A percentile compares a stretch with the other conserved stretches of the same genome.
Conservation (phyloP, 352 stramenopile species). For the Aphanomyces stellatus region DNA sequence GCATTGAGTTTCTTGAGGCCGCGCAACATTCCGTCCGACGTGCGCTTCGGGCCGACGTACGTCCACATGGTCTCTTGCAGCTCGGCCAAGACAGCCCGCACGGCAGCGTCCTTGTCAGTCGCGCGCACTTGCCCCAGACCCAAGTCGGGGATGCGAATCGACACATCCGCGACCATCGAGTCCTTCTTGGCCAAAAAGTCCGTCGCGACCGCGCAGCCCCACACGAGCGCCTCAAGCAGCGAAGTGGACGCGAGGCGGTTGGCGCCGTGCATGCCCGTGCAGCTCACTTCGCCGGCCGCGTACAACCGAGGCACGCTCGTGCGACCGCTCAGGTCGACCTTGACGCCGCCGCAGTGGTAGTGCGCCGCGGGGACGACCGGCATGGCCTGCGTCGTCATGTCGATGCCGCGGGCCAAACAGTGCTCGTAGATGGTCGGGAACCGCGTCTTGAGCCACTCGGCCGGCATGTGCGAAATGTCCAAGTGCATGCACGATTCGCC, state of each 20-base stretch:
- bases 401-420: constrained; percentile 67
- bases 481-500: constrained; percentile 82
- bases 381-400: constrained; percentile 87
- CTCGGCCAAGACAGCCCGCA: constrained; percentile 35
- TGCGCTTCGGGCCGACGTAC: constrained; percentile 87
- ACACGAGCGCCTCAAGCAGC: constrained; percentile 91
- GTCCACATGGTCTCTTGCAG: constrained; percentile 91
- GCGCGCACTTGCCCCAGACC: background rate
- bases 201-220: constrained; percentile 84
- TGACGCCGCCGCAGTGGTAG: constrained; percentile 91
- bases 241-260: constrained; percentile 92
- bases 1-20: constrained; percentile 84
- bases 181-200: constrained; percentile 35
- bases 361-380: constrained; percentile 89
- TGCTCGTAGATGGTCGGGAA: constrained; percentile 87
- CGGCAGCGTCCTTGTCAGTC: background rate
- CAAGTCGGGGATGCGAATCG: constrained; percentile 10
- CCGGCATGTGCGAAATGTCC: constrained; percentile 88
- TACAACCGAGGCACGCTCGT: constrained; percentile 82
- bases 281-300: constrained; percentile 88
- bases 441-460: constrained; percentile 71
- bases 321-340: constrained; percentile 81
- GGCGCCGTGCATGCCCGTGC: constrained; percentile 91
- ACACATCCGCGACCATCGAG: constrained; percentile 1
- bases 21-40: constrained; percentile 49